A percentile compares a stretch with the other conserved stretches of the same genome.
Conservation (phyloP, 2,329 filamentous ascomycete genomes). For the Monilinia laxa region DNA sequence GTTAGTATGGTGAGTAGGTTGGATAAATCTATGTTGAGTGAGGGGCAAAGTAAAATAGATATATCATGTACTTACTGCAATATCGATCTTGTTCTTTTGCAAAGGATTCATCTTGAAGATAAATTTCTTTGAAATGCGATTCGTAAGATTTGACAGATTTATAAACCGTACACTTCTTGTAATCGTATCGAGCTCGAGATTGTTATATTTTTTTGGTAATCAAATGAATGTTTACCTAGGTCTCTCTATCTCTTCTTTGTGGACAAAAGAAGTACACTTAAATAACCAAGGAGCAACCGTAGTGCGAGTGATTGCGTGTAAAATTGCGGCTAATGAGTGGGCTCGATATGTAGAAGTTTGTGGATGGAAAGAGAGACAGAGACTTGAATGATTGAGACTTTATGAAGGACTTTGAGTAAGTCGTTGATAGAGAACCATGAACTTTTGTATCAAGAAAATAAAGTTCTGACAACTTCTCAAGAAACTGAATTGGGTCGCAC, state of each 20-base stretch:
- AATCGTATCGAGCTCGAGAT: constrained; percentile 1
- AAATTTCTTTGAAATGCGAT: constrained; percentile 1
- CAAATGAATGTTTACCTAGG: constrained; percentile 3
- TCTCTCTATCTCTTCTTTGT: constrained; percentile 15
- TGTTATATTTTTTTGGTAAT: constrained; percentile 2
- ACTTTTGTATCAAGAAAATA: background rate
- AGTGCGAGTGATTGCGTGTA: constrained; percentile 7
- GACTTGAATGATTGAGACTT: constrained; percentile 6
- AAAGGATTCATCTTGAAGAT: constrained; percentile 78
- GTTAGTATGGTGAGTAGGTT: constrained; percentile 11
- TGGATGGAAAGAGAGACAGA: constrained; percentile 13
- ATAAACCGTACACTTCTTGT: background rate
- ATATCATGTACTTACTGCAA: constrained; percentile 67
- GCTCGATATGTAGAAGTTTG: background rate
- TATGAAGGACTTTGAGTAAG: background rate
- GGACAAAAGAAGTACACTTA: constrained; percentile 1
- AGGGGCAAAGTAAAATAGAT: background rate
- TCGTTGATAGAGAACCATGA: background rate
- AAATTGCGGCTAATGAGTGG: constrained; percentile 9
- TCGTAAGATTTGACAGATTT: background rate
- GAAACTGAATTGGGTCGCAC: background rate
- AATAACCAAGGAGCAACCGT: constrained; percentile 1
- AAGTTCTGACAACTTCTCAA: background rate
- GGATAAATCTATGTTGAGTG: background rate
- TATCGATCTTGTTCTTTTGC: constrained; percentile 97